phyloP scores from a whole-genome alignment of 495 filamentous ascomycete species.

The Talaromyces liani region DNA sequence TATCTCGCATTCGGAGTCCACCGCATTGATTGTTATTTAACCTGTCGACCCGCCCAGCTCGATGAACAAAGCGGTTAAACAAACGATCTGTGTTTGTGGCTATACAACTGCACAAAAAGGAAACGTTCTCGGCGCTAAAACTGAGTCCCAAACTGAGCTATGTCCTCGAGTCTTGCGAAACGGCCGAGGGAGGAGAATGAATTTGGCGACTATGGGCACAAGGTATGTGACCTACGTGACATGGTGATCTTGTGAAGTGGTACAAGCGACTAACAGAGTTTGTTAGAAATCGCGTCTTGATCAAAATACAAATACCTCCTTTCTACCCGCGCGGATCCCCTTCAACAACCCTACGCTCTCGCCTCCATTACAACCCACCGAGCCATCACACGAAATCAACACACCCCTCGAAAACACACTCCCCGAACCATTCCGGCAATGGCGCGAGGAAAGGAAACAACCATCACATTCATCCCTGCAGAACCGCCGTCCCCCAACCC shows the following conservation, averaged over 20 bases:
- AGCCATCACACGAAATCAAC: background rate
- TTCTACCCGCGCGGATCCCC: background rate
- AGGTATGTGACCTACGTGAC: conserved; percentile 11
- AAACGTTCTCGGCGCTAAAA: background rate
- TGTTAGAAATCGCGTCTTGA: background rate
- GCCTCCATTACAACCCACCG: background rate
- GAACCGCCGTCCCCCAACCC: conserved; percentile 4
- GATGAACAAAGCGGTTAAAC: background rate
- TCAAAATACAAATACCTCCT: background rate
- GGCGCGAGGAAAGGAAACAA: conserved; percentile 6
- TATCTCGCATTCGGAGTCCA: background rate
- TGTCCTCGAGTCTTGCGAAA: conserved; percentile 16
- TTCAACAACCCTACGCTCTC: background rate
- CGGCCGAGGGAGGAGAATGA: conserved; percentile 19
- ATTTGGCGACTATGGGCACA: conserved; percentile 14
- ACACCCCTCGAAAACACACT: background rate
- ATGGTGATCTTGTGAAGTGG: no score
- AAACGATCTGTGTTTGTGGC: background rate
- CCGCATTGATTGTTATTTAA: conserved; percentile 3
- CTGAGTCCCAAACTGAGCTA: conserved; percentile 3
- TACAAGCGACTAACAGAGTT: background rate
- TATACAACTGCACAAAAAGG: background rate
- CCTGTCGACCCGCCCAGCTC: background rate
- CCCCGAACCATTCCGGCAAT: conserved; percentile 4
- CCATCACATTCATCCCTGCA: conserved; percentile 4